Percentiles rank a stretch among this genome's conserved stretches.
phyloP scores from a whole-genome alignment of 1,284 basidiomycete species.

The Ceratobasidium sp. region DNA sequence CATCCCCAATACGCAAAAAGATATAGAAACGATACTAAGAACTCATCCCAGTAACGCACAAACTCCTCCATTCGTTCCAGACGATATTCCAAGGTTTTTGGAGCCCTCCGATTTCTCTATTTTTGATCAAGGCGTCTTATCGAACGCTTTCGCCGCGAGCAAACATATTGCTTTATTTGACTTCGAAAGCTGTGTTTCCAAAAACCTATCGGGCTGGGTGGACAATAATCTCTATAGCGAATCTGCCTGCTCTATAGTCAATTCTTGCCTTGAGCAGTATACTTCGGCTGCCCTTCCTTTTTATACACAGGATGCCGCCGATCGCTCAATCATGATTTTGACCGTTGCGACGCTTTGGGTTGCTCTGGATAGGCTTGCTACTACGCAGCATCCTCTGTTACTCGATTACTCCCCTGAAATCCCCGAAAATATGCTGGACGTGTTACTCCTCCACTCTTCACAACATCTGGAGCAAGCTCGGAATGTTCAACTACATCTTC shows the following conservation, averaged over 20 bases:
- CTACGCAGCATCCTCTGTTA: slow-evolving; percentile 43
- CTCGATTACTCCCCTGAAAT: slow-evolving; percentile 47
- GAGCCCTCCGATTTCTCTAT: neutral
- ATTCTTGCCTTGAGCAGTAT: slow-evolving; percentile 31
- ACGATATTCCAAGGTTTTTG: neutral
- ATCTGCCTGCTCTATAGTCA: neutral
- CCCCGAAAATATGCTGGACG: slow-evolving; percentile 21
- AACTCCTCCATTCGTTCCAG: neutral
- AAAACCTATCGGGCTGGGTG: neutral
- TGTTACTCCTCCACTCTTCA: slow-evolving; percentile 20
- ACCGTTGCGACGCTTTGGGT: slow-evolving; percentile 48
- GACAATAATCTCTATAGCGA: neutral
- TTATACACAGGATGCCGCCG: slow-evolving; percentile 14
- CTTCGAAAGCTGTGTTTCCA: slow-evolving; percentile 17
- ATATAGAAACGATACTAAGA: slow-evolving; percentile 51
- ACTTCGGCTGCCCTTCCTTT: neutral
- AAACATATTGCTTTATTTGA: slow-evolving; percentile 34
- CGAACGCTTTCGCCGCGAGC: neutral
- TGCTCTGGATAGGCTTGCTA: slow-evolving; percentile 45
- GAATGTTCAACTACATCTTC: slow-evolving; percentile 56
- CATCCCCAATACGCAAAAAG: slow-evolving; percentile 53
- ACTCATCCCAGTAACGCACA: neutral
- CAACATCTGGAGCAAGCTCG: slow-evolving; percentile 55
- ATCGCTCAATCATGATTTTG: slow-evolving; percentile 48
- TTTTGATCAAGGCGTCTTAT: neutral